Evolutionary conservation across 2,329 filamentous ascomycete genomes (phyloP).

Genomic region (Alternaria triticimaculans): DNA sequence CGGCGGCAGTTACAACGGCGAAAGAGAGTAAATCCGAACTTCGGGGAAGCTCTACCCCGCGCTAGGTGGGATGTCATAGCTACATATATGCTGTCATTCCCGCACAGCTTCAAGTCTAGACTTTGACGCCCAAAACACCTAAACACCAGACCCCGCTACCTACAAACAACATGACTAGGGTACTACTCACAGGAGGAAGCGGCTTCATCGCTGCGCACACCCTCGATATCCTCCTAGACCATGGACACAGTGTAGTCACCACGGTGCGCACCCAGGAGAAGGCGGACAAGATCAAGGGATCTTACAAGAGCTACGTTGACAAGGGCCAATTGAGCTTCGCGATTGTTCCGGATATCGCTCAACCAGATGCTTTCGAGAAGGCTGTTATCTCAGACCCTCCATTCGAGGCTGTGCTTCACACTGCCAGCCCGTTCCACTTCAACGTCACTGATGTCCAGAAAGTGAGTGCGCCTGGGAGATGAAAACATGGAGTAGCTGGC

Average conservation of each 20-base stretch:
- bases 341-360: conserved; percentile 75
- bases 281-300: conserved; percentile 65
- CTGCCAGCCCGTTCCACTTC: conserved; percentile 69
- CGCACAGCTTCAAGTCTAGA: background rate
- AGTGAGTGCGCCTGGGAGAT: conserved; percentile 26
- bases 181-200: conserved; percentile 59
- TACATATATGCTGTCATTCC: conserved; percentile 20
- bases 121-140: background rate
- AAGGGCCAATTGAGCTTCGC: conserved; percentile 67
- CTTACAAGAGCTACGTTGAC: conserved; percentile 56
- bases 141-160: background rate
- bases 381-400: conserved; percentile 67
- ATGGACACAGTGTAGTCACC: conserved; percentile 66
- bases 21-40: conserved; percentile 15
- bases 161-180: conserved; percentile 43
- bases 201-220: conserved; percentile 72
- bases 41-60: conserved; percentile 21
- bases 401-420: conserved; percentile 69
- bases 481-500: background rate
- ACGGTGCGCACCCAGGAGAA: conserved; percentile 69
- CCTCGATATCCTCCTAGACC: conserved; percentile 64
- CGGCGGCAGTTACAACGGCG: conserved; percentile 7
- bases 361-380: conserved; percentile 70
- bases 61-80: conserved; percentile 13
- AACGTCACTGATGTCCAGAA: conserved; percentile 76